phyloP scores from a whole-genome alignment of 805 yeast species.

The Saccharomyces cerevisiae region DNA sequence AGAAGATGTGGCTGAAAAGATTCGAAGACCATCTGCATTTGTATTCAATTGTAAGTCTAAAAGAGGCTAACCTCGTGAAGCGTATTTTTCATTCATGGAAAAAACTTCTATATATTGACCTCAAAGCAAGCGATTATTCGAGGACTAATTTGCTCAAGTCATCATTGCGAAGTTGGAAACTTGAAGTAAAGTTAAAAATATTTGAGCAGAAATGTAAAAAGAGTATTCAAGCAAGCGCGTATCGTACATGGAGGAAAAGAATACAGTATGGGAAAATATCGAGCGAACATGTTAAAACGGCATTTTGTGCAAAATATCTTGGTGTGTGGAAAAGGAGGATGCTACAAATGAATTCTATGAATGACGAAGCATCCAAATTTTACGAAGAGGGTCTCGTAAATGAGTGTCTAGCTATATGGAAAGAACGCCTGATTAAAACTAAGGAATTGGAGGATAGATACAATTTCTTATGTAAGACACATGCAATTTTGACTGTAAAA shows the following conservation, averaged over 20 bases:
- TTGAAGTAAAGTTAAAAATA: neutral
- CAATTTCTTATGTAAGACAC: neutral
- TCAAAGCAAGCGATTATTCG: slow-evolving; percentile 4
- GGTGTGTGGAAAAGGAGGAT: slow-evolving; percentile 2
- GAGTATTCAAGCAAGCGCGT: neutral
- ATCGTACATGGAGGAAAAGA: slow-evolving; percentile 1
- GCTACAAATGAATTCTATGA: neutral
- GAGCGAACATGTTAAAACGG: neutral
- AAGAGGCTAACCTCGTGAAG: slow-evolving; percentile 3
- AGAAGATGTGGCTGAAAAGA: slow-evolving; percentile 17
- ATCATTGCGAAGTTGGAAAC: slow-evolving; percentile 2
- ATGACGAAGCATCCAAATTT: neutral
- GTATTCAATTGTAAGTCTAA: slow-evolving; percentile 7
- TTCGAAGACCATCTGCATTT: slow-evolving; percentile 10
- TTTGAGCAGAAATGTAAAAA: neutral
- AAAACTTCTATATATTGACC: slow-evolving; percentile 1
- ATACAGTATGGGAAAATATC: neutral
- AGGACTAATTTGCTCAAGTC: neutral
- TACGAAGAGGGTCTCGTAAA: neutral
- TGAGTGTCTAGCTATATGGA: neutral
- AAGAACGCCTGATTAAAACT: neutral
- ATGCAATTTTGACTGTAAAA: neutral
- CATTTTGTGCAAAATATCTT: neutral
- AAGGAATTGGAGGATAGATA: neutral
- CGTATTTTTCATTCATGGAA: slow-evolving; percentile 7